These are phyloP conservation scores for Rhizophora mangle DNA, from an alignment of 345 rosid genomes.

Conservation along the genomic window DNA sequence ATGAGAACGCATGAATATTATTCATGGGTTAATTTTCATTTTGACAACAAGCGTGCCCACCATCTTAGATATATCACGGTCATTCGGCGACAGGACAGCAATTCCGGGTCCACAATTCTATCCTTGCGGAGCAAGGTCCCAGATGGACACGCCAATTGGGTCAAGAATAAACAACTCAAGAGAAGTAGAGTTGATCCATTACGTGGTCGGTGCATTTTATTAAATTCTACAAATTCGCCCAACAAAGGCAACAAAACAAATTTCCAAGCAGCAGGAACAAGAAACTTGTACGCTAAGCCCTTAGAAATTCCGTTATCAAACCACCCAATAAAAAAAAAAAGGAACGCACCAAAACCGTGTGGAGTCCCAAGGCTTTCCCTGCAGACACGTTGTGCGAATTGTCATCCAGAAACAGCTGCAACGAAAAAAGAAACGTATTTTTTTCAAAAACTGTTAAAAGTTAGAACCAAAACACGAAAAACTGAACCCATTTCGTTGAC, in stretches of 20 bases:
- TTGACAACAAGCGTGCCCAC: too few relatives aligned
- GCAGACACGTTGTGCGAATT: constrained; percentile 61
- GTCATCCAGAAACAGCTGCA: constrained; percentile 80
- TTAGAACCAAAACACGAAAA: background rate
- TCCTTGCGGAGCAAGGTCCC: too few relatives aligned
- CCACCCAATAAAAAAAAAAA: background rate
- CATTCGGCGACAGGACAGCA: too few relatives aligned
- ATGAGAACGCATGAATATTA: background rate
- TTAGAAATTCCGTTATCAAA: background rate
- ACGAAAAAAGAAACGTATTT: background rate
- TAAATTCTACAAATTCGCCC: background rate
- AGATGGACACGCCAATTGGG: too few relatives aligned
- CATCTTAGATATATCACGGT: too few relatives aligned
- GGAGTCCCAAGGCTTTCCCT: constrained; percentile 71
- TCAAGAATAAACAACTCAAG: too few relatives aligned
- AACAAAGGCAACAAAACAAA: background rate
- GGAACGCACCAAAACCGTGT: constrained; percentile 56
- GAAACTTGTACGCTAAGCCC: too few relatives aligned
- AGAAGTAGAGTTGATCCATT: too few relatives aligned
- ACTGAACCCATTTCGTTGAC: too few relatives aligned
- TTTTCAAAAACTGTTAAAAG: background rate
- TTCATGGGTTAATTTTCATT: background rate
- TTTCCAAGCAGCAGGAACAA: background rate
- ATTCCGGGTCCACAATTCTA: too few relatives aligned
- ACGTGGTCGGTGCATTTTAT: too few relatives aligned